These are phyloP conservation scores for Xanthoconium separans DNA, from an alignment of 1,284 basidiomycete genomes.

Conservation along the genomic window DNA sequence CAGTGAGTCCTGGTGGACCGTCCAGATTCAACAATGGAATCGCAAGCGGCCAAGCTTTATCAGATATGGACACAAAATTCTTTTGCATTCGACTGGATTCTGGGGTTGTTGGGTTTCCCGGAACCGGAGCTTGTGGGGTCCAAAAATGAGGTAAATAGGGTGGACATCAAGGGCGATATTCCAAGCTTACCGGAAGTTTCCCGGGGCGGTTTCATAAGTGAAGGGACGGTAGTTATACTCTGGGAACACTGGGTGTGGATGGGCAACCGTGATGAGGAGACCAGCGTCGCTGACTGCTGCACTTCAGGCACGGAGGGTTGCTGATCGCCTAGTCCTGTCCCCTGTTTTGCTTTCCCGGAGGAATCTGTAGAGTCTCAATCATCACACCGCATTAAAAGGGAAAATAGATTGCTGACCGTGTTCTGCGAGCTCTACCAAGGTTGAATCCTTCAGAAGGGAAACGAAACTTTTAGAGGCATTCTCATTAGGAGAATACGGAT, in stretches of 20 bases:
- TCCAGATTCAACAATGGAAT: constrained; percentile 55
- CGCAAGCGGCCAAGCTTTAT: constrained; percentile 17
- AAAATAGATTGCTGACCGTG: constrained; percentile 15
- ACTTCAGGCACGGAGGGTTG: not conserved
- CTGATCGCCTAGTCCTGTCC: not conserved
- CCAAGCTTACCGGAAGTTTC: constrained; percentile 20
- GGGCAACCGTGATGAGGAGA: constrained; percentile 6
- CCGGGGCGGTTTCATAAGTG: constrained; percentile 5
- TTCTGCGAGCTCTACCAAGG: not conserved
- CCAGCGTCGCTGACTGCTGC: not conserved
- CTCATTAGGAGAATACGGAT: not conserved
- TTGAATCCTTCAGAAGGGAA: not conserved
- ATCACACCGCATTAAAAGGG: constrained; percentile 1
- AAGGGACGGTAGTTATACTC: not conserved
- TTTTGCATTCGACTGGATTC: constrained; percentile 5
- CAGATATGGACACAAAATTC: constrained; percentile 5
- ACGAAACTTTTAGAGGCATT: not conserved
- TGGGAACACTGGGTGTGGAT: constrained; percentile 6
- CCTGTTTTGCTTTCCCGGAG: constrained; percentile 6
- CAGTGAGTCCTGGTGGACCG: constrained; percentile 42
- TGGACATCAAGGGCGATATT: constrained; percentile 5
- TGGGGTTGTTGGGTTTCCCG: constrained; percentile 5
- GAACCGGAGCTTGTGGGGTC: constrained; percentile 15
- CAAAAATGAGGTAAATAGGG: constrained; percentile 15
- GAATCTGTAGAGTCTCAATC: constrained; percentile 7